A percentile compares a stretch with the other conserved stretches of the same genome.
Conservation (phyloP, 108 stramenopile species). For the Stephanodiscus triporus region DNA sequence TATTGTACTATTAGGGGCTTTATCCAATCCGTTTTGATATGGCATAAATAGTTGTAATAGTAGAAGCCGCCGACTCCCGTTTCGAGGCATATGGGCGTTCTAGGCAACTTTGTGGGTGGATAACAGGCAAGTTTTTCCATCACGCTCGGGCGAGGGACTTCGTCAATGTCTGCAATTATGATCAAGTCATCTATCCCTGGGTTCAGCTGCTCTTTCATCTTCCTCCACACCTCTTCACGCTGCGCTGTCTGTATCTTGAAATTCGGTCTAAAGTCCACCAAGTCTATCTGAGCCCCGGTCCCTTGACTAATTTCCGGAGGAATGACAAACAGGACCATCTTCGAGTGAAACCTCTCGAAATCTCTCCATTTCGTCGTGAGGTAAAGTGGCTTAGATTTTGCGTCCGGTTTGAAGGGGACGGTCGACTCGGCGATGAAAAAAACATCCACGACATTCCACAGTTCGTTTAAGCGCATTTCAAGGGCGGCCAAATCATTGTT, state of each 20-base stretch:
- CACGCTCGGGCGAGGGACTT: slow-evolving; percentile 13
- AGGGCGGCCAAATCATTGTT: slow-evolving; percentile 15
- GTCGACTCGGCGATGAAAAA: slow-evolving; percentile 23
- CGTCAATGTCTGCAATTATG: slow-evolving; percentile 20
- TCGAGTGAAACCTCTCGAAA: slow-evolving; percentile 24
- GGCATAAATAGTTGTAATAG: slow-evolving; percentile 32
- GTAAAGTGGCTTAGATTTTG: slow-evolving; percentile 10
- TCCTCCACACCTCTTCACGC: slow-evolving; percentile 7
- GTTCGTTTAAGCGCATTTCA: slow-evolving; percentile 24
- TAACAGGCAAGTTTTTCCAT: slow-evolving; percentile 15
- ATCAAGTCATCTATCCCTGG: slow-evolving; percentile 14
- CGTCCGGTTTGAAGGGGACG: slow-evolving; percentile 14
- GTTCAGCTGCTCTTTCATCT: slow-evolving; percentile 4
- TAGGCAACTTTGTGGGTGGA: not conserved
- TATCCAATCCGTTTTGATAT: slow-evolving; percentile 21
- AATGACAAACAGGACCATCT: slow-evolving; percentile 21
- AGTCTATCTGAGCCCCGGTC: slow-evolving; percentile 6
- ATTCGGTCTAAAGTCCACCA: slow-evolving; percentile 7
- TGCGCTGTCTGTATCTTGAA: slow-evolving; percentile 11
- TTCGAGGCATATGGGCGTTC: slow-evolving; percentile 16
- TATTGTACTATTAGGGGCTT: slow-evolving; percentile 6
- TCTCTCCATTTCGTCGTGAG: slow-evolving; percentile 8
- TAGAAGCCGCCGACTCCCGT: slow-evolving; percentile 11
- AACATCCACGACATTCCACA: slow-evolving; percentile 32
- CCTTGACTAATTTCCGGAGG: slow-evolving; percentile 8